Evolutionary conservation across 2,329 filamentous ascomycete species (phyloP).

Genomic region (Claviceps sp.): DNA sequence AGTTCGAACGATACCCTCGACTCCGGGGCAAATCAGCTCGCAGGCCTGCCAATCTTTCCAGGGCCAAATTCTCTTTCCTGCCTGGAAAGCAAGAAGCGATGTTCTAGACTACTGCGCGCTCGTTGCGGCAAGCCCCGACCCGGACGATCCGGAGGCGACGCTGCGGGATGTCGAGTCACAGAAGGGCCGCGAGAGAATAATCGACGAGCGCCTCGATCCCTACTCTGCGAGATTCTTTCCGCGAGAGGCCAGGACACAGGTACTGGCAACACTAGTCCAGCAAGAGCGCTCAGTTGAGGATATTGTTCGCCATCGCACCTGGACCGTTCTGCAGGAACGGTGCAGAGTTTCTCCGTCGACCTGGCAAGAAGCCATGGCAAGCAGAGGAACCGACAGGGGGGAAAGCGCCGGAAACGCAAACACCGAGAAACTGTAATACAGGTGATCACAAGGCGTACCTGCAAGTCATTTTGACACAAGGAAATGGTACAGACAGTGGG

Average conservation of each 20-base stretch:
- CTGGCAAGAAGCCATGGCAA: slow-evolving; percentile 53
- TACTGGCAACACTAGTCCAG: slow-evolving; percentile 56
- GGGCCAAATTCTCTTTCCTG: slow-evolving; percentile 66
- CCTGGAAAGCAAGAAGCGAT: slow-evolving; percentile 73
- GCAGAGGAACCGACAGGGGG: slow-evolving; percentile 26
- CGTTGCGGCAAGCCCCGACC: slow-evolving; percentile 78
- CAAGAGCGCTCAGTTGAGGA: slow-evolving; percentile 65
- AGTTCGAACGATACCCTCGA: slow-evolving; percentile 38
- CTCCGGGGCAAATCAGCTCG: slow-evolving; percentile 41
- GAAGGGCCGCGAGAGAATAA: slow-evolving; percentile 55
- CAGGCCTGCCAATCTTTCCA: slow-evolving; percentile 60
- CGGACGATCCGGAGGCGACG: slow-evolving; percentile 67
- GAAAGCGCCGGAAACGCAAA: not conserved
- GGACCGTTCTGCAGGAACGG: slow-evolving; percentile 62
- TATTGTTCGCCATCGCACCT: slow-evolving; percentile 71
- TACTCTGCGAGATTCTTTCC: slow-evolving; percentile 79
- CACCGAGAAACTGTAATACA: not conserved
- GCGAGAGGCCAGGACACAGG: slow-evolving; percentile 66
- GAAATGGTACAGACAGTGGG: too few species aligned
- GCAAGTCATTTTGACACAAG: too few species aligned
- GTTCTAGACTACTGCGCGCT: slow-evolving; percentile 80
- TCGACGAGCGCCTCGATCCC: slow-evolving; percentile 83
- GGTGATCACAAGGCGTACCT: too few species aligned
- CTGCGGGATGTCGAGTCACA: slow-evolving; percentile 57
- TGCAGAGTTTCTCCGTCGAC: slow-evolving; percentile 47